Evolutionary conservation across 2,329 filamentous ascomycete genomes (phyloP), one percentile per base, ranked within the genome.

Genomic region (Biscogniauxia mediterranea): DNA sequence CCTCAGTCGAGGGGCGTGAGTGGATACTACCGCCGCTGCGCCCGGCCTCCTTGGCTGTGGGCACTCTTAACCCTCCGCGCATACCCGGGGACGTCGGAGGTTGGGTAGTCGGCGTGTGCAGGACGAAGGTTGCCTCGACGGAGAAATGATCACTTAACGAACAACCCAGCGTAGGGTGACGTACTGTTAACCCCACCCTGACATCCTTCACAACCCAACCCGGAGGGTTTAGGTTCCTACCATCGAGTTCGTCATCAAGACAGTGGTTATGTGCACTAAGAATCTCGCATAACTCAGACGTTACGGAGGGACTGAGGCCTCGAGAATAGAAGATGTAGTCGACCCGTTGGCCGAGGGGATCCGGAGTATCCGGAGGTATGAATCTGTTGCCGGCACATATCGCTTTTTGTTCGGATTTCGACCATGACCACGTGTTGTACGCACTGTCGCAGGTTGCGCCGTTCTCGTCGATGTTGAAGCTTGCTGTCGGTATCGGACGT

Each of bases 111-210:
- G 75, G 69, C 1, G 72, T 73, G 66, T 82, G 78, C 13, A 84
- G 81, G 4, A 79, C 76, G 9, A 98, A 81, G 0, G 91, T 93
- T 5, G 91, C 88, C 73, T 94, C 90, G 57, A 98, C 90, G 21
- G 92, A 93, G 75, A 97, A 98, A 75, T 98, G 95, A 73, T 99
- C 94, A 69, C 93, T 97, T 25, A 98, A 82, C 1, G 92, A 96
- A 77, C 93, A 97, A 64, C 87, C 83, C 1, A 97, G 81, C 1
- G 85, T 85, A 0, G 93, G 91, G 75, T 97, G 93, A 9, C 91
- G 88, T 72, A 89, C 85, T 20, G 86, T 89, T 87, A 97, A 92
- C 62, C 89, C 89, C 1, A 99, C 90, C 55, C 86, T 83, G 2
- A 85, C 89, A 7, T 84, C 81, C 61, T 87, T 82, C 61, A 97